Conservation (phyloP, 495 filamentous ascomycete species). For the Usnea hakonensis region DNA sequence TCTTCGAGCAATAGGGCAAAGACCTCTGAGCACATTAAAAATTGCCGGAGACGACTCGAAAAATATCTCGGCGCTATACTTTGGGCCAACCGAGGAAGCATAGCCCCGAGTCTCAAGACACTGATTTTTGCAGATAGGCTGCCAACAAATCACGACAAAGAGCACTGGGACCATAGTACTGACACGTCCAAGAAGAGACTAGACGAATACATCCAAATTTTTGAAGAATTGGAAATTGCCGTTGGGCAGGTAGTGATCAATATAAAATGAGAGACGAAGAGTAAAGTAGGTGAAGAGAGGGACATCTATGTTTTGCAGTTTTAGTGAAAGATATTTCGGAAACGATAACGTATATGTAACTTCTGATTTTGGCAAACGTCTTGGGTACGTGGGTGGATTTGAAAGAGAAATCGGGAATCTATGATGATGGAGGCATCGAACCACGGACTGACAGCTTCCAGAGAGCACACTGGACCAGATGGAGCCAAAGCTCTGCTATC, state of each 20-base stretch:
- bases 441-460: no score
- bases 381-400: no score
- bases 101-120: neutral
- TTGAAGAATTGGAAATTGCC: neutral
- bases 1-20: neutral
- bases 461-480: no score
- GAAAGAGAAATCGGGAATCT: no score
- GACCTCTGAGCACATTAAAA: neutral
- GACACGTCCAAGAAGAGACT: neutral
- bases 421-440: no score
- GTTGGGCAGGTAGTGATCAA: neutral
- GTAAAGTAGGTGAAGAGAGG: neutral
- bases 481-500: no score
- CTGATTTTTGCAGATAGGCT: neutral
- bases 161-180: no score
- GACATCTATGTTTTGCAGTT: neutral
- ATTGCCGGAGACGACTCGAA: neutral
- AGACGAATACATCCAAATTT: neutral
- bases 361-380: no score
- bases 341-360: no score
- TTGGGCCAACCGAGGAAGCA: neutral
- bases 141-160: neutral
- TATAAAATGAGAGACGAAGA: neutral
- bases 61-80: neutral
- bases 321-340: neutral